A percentile compares a stretch with the other conserved stretches of the same genome.
phyloP scores from a whole-genome alignment of 1,284 basidiomycete species.

The Cryptococcus maquisensis region DNA sequence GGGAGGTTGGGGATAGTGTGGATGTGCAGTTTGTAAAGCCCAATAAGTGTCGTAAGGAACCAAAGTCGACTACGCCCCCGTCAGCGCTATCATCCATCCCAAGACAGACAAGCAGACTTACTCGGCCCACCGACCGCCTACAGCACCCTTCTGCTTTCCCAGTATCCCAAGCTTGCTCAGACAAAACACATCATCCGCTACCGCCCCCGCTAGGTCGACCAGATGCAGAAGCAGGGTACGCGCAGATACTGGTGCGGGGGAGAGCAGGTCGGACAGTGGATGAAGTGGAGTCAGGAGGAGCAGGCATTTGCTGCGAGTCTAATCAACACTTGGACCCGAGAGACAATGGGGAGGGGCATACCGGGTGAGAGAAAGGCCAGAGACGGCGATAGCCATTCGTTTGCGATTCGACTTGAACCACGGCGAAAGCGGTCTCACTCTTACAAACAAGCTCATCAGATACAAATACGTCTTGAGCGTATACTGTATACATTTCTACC shows the following conservation, averaged over 20 bases:
- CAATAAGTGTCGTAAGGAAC: conserved; percentile 39
- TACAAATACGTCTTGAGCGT: conserved; percentile 43
- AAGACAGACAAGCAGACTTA: background rate
- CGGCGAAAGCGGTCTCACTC: conserved; percentile 31
- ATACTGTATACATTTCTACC: conserved; percentile 45
- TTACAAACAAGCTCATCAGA: conserved; percentile 33
- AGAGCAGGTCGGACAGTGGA: conserved; percentile 37
- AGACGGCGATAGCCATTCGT: conserved; percentile 28
- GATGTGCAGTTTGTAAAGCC: conserved; percentile 33
- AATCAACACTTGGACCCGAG: too few relatives aligned
- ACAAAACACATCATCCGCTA: conserved; percentile 43
- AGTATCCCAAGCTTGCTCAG: conserved; percentile 37
- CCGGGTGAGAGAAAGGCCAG: conserved; percentile 33
- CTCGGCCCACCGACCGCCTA: conserved; percentile 39
- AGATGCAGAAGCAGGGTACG: conserved; percentile 34
- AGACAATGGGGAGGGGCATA: background rate
- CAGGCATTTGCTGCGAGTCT: conserved; percentile 36
- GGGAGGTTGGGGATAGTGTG: conserved; percentile 24
- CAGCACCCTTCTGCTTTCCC: conserved; percentile 18
- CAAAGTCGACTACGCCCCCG: conserved; percentile 34
- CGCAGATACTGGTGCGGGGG: conserved; percentile 39
- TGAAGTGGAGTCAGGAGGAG: conserved; percentile 44
- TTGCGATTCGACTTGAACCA: conserved; percentile 37
- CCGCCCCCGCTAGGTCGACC: conserved; percentile 33
- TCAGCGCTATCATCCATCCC: background rate